Evolutionary conservation across 2,329 filamentous ascomycete genomes (phyloP).

Genomic region (Stemphylium beticola): DNA sequence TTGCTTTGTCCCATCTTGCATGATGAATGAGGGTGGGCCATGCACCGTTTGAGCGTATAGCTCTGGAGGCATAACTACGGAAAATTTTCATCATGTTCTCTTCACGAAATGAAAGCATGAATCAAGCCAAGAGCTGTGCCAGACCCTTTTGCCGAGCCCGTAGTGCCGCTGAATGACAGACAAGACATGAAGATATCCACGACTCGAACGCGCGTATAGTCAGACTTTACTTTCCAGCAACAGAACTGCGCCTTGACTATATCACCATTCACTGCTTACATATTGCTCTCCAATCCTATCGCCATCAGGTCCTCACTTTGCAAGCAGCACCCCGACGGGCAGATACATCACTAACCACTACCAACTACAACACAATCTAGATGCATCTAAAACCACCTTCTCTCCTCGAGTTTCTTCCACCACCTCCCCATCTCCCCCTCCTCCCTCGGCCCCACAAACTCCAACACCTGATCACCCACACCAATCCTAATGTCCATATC

Average conservation of each 20-base stretch:
- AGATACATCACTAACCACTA: neutral
- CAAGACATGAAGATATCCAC: neutral
- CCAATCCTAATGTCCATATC: constrained; percentile 55
- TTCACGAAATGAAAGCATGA: constrained; percentile 47
- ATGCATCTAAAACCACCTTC: constrained; percentile 52
- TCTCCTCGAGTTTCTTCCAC: constrained; percentile 50
- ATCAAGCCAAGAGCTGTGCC: constrained; percentile 19
- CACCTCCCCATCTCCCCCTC: constrained; percentile 51
- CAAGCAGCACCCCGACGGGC: neutral
- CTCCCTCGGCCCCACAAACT: constrained; percentile 53
- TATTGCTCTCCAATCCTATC: no score
- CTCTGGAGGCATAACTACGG: constrained; percentile 47
- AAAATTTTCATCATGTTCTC: constrained; percentile 49
- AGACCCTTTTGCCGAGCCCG: neutral
- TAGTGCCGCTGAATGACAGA: constrained; percentile 1
- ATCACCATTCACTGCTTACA: no score
- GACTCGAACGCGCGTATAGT: no score
- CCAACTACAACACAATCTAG: neutral
- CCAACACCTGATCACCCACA: constrained; percentile 47
- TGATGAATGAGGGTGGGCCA: constrained; percentile 37
- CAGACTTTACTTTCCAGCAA: no score
- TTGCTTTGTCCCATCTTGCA: constrained; percentile 39
- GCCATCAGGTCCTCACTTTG: no score
- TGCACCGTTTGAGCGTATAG: constrained; percentile 34
- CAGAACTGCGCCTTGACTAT: no score